A percentile compares a stretch with the other conserved stretches of the same genome.
Conservation (phyloP, 768 basidiomycete genomes). For the Auriscalpium orientale region DNA sequence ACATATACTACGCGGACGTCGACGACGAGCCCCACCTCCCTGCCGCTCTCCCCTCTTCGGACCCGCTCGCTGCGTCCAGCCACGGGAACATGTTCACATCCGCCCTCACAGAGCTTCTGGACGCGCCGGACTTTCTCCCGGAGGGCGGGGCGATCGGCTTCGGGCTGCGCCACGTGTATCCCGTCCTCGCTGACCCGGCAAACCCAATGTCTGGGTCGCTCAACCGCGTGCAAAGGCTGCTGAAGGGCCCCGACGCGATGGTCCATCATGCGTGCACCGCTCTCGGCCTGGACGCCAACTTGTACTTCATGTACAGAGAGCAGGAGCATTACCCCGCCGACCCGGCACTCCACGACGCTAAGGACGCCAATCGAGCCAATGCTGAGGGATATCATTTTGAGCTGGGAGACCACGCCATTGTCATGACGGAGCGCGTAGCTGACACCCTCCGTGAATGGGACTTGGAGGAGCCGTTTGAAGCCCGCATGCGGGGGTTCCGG, state of each 20-base stretch:
- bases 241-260: not conserved
- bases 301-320: not conserved
- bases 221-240: not conserved
- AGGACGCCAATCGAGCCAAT: not conserved
- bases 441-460: too few relatives aligned
- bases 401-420: too few relatives aligned
- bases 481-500: not conserved
- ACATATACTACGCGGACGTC: conserved; percentile 24
- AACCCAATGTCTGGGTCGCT: not conserved
- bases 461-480: not conserved
- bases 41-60: not conserved
- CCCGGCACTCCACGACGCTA: not conserved
- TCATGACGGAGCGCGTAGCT: too few relatives aligned
- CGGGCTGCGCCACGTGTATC: conserved; percentile 31
- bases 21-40: not conserved
- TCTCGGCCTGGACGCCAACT: not conserved
- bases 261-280: not conserved
- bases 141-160: conserved; percentile 35
- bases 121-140: conserved; percentile 27
- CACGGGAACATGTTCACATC: conserved; percentile 5
- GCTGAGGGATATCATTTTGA: too few relatives aligned
- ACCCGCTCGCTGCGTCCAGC: not conserved
- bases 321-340: not conserved
- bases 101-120: conserved; percentile 22
- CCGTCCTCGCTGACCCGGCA: conserved; percentile 11